Percentiles rank a stretch among this genome's conserved stretches.
Evolutionary conservation across 2,329 filamentous ascomycete genomes (phyloP).

Genomic region (Lojkania enalia): DNA sequence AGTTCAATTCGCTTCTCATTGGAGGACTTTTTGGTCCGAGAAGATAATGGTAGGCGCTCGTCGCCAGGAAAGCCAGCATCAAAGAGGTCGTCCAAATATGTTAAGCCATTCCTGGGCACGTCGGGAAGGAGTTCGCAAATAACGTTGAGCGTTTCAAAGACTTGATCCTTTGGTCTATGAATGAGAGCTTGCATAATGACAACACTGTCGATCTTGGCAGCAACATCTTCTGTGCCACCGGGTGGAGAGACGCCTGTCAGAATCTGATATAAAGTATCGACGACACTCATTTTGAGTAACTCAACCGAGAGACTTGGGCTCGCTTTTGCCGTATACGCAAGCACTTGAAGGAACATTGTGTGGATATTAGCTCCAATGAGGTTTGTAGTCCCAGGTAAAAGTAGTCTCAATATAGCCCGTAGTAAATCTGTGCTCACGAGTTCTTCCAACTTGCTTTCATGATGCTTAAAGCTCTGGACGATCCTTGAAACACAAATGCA

Average conservation of each 20-base stretch:
- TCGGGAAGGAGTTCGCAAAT: constrained; percentile 91
- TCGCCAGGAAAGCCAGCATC: constrained; percentile 55
- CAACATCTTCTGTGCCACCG: constrained; percentile 72
- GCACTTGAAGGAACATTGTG: constrained; percentile 89
- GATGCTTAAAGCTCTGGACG: constrained; percentile 93
- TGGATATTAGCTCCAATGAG: constrained; percentile 92
- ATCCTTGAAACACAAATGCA: constrained; percentile 94
- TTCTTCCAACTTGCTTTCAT: constrained; percentile 85
- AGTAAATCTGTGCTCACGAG: constrained; percentile 87
- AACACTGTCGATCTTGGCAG: constrained; percentile 89
- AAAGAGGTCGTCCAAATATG: constrained; percentile 55
- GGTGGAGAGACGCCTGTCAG: constrained; percentile 94
- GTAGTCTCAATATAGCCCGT: constrained; percentile 78
- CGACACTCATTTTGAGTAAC: constrained; percentile 92
- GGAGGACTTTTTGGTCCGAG: constrained; percentile 58
- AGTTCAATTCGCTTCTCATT: constrained; percentile 83
- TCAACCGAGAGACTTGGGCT: constrained; percentile 87
- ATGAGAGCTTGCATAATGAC: constrained; percentile 99
- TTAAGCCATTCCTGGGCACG: constrained; percentile 61
- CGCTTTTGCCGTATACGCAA: constrained; percentile 86
- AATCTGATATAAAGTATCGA: constrained; percentile 97
- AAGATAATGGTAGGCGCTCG: constrained; percentile 49
- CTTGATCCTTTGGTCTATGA: constrained; percentile 90
- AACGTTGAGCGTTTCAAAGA: constrained; percentile 95
- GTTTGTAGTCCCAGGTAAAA: constrained; percentile 93